Evolutionary conservation across 306 rosid species (phyloP), one percentile per base, ranked within the genome.

Genomic region (Hylodesmum podocarpum): DNA sequence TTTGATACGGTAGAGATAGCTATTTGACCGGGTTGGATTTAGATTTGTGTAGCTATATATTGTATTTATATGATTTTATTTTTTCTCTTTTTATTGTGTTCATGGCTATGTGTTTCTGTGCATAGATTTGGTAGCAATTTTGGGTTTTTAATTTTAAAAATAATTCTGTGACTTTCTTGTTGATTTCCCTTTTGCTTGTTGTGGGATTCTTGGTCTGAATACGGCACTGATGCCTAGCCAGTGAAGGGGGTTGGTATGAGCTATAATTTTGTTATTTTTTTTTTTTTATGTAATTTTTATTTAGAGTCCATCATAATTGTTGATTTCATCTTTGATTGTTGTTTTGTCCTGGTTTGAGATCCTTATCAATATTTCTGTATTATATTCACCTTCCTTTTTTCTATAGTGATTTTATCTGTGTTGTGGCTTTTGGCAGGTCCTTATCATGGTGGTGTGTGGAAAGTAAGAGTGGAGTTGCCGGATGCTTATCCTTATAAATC

Each of bases 401-500:
- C 68, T 22, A 57, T 67, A 33, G 14, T 78, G 3, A 3, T 78
- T 76, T 82, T 44, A 51, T 84, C 18, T 65, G 58, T 73, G 58
- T 59, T 67, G 18, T 77, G 79, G 70, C 67, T 87, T 67, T 59
- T 84, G 55, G 75, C 83, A 84, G 88, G 88, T 78, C 88, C 88
- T 81, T 84, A 84, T 73, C 83, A 59, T 10, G 85, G 81, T 40
- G 85, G 88, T 41, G 85, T 84, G 50, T 84, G 88, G 88, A 84
- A 79, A 75, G 80, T 84, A 27, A 81, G 85, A 78, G 88, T 84
- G n/a, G 85, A 81, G 57, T 79, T 84, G 25, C 88, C 88, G 2
- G 88, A 84, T 77, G 88, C 88, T 73, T 84, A 84, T 78, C 88
- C 88, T 47, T 84, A 84, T 61, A 84, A 84, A 57, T 84, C 88